Percentiles rank a stretch among this genome's conserved stretches.
These are phyloP conservation scores for Trichophyton schoenleinii DNA, from an alignment of 2,329 filamentous ascomycete species.

Conservation along the genomic window DNA sequence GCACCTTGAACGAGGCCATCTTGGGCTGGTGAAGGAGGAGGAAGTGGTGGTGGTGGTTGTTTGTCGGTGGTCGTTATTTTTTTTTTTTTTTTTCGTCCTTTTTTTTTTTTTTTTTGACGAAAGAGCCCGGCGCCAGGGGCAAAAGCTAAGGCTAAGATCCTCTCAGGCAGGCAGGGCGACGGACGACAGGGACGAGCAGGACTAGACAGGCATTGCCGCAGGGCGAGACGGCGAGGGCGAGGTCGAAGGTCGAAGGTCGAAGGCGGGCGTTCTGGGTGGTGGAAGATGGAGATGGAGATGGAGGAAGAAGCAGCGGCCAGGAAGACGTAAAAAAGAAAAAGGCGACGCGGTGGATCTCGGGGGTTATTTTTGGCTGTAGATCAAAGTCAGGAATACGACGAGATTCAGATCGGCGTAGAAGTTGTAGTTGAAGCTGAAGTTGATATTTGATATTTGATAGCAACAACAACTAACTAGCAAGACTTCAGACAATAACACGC, in stretches of 20 bases:
- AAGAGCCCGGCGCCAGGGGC: not conserved
- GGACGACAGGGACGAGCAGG: not conserved
- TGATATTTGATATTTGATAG: too few relatives aligned
- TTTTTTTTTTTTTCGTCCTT: not conserved
- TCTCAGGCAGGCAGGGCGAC: too few relatives aligned
- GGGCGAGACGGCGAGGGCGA: not conserved
- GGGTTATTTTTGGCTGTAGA: not conserved
- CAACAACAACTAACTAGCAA: not conserved
- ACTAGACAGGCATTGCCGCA: not conserved
- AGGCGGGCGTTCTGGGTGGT: not conserved
- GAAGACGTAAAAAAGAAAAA: not conserved
- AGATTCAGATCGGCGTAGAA: not conserved
- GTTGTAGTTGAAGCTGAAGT: too few relatives aligned
- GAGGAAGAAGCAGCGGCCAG: not conserved
- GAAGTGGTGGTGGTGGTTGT: not conserved
- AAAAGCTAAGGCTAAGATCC: not conserved
- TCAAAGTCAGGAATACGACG: not conserved
- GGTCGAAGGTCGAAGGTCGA: not conserved
- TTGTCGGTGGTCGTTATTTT: not conserved
- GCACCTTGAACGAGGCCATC: slow-evolving; percentile 10
- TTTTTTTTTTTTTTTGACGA: not conserved
- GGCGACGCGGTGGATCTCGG: slow-evolving; percentile 1
- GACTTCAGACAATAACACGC: not conserved
- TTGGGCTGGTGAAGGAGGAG: not conserved
- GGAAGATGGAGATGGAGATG: not conserved